Conservation (phyloP, 257 asterid species). For the Knoxia roxburghii region DNA sequence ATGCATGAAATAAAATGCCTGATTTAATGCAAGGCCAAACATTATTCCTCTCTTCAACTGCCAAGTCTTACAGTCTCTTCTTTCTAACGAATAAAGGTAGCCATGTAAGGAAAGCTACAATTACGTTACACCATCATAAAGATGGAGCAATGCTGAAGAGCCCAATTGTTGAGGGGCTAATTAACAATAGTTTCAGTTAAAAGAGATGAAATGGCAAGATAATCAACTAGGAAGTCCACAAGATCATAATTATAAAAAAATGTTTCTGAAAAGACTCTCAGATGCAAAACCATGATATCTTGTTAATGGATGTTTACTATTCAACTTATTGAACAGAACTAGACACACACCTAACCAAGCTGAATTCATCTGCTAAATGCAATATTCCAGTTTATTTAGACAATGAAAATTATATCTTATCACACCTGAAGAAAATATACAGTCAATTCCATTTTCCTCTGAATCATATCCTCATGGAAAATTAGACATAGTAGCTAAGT, state of each 20-base stretch:
- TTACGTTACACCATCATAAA: background rate
- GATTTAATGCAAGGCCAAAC: background rate
- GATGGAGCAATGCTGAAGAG: background rate
- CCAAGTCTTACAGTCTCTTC: background rate
- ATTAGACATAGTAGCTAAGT: background rate
- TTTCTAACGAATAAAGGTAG: too few species aligned
- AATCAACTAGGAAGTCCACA: conserved; percentile 1
- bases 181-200: background rate
- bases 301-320: background rate
- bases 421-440: background rate
- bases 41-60: background rate
- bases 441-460: background rate
- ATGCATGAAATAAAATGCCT: background rate
- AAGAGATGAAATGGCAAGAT: background rate
- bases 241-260: background rate
- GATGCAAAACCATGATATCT: background rate
- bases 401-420: background rate
- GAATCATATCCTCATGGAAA: background rate
- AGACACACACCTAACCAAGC: too few species aligned
- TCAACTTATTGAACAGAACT: too few species aligned
- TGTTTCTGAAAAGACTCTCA: background rate
- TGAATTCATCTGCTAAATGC: too few species aligned
- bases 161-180: background rate
- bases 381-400: background rate
- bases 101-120: background rate